Evolutionary conservation across 495 filamentous ascomycete species (phyloP), one percentile per base, ranked within the genome.

Genomic region (Penicillium fimorum): DNA sequence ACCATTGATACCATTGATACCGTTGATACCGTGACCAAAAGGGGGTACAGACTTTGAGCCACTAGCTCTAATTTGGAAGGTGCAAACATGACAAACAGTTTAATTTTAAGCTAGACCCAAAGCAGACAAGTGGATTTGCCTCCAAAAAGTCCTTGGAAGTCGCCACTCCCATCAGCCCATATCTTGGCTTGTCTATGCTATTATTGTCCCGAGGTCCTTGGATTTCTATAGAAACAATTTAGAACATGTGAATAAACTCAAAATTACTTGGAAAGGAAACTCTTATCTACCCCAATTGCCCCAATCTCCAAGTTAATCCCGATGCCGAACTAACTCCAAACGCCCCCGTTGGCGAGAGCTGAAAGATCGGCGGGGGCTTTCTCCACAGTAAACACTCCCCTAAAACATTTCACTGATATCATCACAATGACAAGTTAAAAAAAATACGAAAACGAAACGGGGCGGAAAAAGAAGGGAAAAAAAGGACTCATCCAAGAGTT

Each of bases 61-160:
- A 18, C 49, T 38, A 37, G 17, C 20, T 48, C 44, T 53, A 47
- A 59, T 62, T 49, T 51, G 51, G 59, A 37, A 4, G 2, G n/a
- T 45, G 47, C 55, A 57, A 57, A 57, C 22, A 2, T 1, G 37
- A 29, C 58, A 62, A 62, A 54, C 59, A n/a, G 20, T 2, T 5
- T 2, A 1, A 12, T 7, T 2, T 17, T 12, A 2, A 18, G 22
- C 48, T 51, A 51, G 35, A 17, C 33, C 33, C 1, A 38, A 51
- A 3, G 8, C 5, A 35, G 48, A 3, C 15, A 27, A 41, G 22
- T 25, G 13, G 15, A 18, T 22, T 51, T 25, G 13, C 29, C 22
- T 38, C 24, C 25, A 3, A 27, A 13, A 13, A 27, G 5, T 27
- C 25, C 25, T 27, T 7, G 4, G 4, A 27, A 17, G 4, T 47